Evolutionary conservation across 345 rosid genomes (phyloP).

Genomic region (Brassica nigra): DNA sequence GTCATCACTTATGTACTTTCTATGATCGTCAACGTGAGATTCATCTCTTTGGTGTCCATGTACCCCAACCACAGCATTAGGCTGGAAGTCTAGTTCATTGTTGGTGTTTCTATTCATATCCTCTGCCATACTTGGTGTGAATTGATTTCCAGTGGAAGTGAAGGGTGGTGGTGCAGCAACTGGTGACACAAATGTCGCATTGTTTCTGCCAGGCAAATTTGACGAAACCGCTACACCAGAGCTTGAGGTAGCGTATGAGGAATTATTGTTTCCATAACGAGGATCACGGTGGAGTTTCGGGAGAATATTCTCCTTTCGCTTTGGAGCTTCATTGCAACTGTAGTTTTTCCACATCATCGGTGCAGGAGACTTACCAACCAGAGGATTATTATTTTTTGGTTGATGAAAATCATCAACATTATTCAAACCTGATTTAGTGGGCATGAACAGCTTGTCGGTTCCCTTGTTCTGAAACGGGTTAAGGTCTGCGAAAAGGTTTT

Average conservation of each 20-base stretch:
- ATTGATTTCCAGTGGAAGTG: slow-evolving; percentile 49
- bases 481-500: slow-evolving; percentile 87
- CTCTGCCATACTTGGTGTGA: slow-evolving; percentile 41
- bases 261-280: slow-evolving; percentile 51
- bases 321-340: slow-evolving; percentile 82
- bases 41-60: slow-evolving; percentile 50
- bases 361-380: slow-evolving; percentile 67
- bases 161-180: slow-evolving; percentile 43
- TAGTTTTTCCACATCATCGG: slow-evolving; percentile 87
- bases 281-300: slow-evolving; percentile 77
- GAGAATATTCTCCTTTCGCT: slow-evolving; percentile 67
- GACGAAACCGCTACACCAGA: slow-evolving; percentile 44
- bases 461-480: slow-evolving; percentile 93
- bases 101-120: slow-evolving; percentile 42
- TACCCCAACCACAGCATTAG: slow-evolving; percentile 28
- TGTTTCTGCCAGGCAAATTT: slow-evolving; percentile 47
- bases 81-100: slow-evolving; percentile 46
- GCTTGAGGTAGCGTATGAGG: slow-evolving; percentile 58
- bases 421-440: slow-evolving; percentile 55
- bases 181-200: slow-evolving; percentile 43
- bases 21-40: slow-evolving; percentile 50
- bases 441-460: slow-evolving; percentile 60
- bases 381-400: slow-evolving; percentile 49
- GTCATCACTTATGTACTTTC: slow-evolving; percentile 56
- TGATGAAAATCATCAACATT: slow-evolving; percentile 61